Conservation (phyloP, 805 yeast species). For the Kuraishia floccosa region DNA sequence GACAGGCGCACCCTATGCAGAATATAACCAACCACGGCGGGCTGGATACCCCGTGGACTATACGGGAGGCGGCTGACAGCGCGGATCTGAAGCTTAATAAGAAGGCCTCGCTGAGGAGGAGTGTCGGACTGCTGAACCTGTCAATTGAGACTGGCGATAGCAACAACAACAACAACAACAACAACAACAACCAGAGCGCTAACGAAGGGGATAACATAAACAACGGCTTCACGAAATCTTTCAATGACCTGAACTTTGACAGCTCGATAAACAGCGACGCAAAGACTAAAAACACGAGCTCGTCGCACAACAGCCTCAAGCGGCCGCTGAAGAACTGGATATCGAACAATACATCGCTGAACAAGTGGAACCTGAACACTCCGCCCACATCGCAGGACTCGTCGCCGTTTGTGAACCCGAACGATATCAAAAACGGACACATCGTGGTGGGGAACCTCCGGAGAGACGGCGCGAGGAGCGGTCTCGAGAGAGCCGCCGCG, state of each 20-base stretch:
- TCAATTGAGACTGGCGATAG: constrained; percentile 28
- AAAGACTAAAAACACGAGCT: constrained; percentile 1
- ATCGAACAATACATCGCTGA: not conserved
- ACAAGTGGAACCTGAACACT: constrained; percentile 3
- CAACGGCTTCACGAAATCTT: constrained; percentile 19
- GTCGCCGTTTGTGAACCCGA: constrained; percentile 15
- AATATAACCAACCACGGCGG: too few species aligned
- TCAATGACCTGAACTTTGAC: constrained; percentile 19
- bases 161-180: constrained; percentile 4
- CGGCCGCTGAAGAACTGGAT: constrained; percentile 1
- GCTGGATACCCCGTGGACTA: too few species aligned
- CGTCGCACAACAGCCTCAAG: not conserved
- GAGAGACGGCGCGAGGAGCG: too few species aligned
- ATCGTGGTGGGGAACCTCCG: too few species aligned
- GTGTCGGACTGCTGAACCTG: constrained; percentile 39
- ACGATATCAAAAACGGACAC: constrained; percentile 7
- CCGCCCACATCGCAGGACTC: constrained; percentile 8
- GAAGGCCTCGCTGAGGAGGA: constrained; percentile 29
- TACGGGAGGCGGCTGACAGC: not conserved
- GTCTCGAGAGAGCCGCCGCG: too few species aligned
- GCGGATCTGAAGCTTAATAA: constrained; percentile 4
- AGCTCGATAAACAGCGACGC: constrained; percentile 6
- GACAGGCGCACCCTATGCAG: too few species aligned
- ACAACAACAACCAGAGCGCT: constrained; percentile 13
- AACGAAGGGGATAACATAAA: constrained; percentile 11